Evolutionary conservation across 179 eudicot genomes (phyloP).

Genomic region (Monotropa hypopitys): DNA sequence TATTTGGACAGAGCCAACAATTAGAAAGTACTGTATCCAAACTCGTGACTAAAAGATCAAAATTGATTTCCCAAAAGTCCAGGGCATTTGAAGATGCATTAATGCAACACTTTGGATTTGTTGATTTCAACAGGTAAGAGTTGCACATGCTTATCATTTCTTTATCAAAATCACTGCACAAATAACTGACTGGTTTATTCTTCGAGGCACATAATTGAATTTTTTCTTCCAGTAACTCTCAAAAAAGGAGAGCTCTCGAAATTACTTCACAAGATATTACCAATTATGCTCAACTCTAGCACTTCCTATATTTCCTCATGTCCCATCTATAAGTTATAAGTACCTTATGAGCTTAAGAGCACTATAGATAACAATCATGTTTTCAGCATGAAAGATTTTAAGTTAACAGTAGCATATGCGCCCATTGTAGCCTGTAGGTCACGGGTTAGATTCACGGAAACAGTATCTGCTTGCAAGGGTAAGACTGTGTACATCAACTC

Average conservation of each 20-base stretch:
- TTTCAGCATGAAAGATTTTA: not conserved
- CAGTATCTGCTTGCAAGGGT: too few relatives aligned
- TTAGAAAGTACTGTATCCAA: not conserved
- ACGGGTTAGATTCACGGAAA: too few relatives aligned
- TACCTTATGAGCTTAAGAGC: not conserved
- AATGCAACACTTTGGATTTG: not conserved
- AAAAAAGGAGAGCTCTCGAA: not conserved
- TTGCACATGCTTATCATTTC: not conserved
- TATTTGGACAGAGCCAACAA: conserved; percentile 1
- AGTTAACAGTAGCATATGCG: not conserved
- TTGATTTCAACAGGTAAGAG: not conserved
- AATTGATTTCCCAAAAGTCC: not conserved
- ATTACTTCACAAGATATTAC: not conserved
- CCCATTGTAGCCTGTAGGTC: too few relatives aligned
- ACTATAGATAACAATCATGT: not conserved
- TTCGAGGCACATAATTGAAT: not conserved
- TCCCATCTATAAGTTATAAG: not conserved
- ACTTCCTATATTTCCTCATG: not conserved
- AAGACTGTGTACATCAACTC: too few relatives aligned
- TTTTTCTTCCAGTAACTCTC: too few relatives aligned
- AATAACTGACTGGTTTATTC: not conserved
- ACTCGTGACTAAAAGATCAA: not conserved
- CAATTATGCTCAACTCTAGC: not conserved
- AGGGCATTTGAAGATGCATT: conserved; percentile 3
- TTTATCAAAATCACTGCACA: not conserved